phyloP scores from a whole-genome alignment of 2,329 filamentous ascomycete genomes.

The Calonectria leucothoes region DNA sequence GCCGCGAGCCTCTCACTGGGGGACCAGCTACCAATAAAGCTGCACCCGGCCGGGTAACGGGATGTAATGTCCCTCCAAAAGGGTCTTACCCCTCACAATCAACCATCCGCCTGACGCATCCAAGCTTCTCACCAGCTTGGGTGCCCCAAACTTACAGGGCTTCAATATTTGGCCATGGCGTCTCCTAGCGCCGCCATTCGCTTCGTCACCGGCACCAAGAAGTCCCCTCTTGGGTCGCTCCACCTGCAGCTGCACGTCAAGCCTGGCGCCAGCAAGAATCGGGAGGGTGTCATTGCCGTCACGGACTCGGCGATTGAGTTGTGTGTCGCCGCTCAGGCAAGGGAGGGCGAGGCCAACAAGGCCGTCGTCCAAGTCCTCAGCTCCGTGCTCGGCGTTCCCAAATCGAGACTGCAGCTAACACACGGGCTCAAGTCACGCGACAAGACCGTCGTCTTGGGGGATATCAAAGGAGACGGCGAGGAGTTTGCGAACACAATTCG shows the following conservation, averaged over 20 bases:
- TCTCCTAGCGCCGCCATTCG: constrained; percentile 52
- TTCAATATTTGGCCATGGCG: constrained; percentile 36
- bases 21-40: constrained; percentile 13
- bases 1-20: background rate
- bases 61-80: constrained; percentile 23
- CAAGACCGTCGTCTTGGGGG: constrained; percentile 66
- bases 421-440: constrained; percentile 73
- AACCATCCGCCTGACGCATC: constrained; percentile 25
- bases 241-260: constrained; percentile 76
- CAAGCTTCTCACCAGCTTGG: constrained; percentile 11
- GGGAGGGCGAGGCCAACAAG: constrained; percentile 76
- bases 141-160: constrained; percentile 8
- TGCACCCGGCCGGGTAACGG: constrained; percentile 16
- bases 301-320: constrained; percentile 70
- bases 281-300: constrained; percentile 70
- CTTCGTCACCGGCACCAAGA: constrained; percentile 61
- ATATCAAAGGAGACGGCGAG: constrained; percentile 47
- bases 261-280: constrained; percentile 70
- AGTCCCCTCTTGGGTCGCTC: constrained; percentile 58
- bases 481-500: constrained; percentile 42
- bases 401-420: constrained; percentile 71
- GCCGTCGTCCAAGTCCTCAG: constrained; percentile 73
- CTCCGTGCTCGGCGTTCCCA: constrained; percentile 69
- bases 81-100: constrained; percentile 34
- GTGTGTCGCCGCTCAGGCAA: constrained; percentile 73